Evolutionary conservation across 257 asterid species (phyloP).

Genomic region (Gentiana dahurica): DNA sequence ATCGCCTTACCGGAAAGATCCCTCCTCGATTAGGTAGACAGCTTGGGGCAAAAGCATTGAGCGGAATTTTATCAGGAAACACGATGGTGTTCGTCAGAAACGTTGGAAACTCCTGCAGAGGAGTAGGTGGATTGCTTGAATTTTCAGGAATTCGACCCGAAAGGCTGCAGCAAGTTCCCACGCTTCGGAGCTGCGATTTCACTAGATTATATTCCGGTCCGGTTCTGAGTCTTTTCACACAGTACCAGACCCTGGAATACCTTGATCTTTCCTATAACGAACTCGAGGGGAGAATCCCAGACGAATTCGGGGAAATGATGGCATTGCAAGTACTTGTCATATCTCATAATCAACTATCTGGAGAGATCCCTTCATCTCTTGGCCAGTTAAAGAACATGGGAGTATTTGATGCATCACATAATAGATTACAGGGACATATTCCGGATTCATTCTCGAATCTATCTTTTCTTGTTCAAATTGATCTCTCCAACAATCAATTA

Average conservation of each 20-base stretch:
- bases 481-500: slow-evolving; percentile 71
- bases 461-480: slow-evolving; percentile 84
- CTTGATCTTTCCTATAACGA: slow-evolving; percentile 86
- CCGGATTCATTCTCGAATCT: slow-evolving; percentile 75
- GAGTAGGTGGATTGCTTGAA: slow-evolving; percentile 89
- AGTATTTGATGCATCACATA: slow-evolving; percentile 89
- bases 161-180: slow-evolving; percentile 66
- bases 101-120: slow-evolving; percentile 83
- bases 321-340: slow-evolving; percentile 81
- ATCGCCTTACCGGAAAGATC: slow-evolving; percentile 63
- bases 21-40: slow-evolving; percentile 85
- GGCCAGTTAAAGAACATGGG: slow-evolving; percentile 82
- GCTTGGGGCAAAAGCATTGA: slow-evolving; percentile 62
- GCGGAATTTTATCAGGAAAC: slow-evolving; percentile 81
- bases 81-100: slow-evolving; percentile 77
- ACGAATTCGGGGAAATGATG: slow-evolving; percentile 81
- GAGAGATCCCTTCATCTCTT: slow-evolving; percentile 68
- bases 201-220: slow-evolving; percentile 79
- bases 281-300: slow-evolving; percentile 79
- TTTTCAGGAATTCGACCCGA: slow-evolving; percentile 82
- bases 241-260: slow-evolving; percentile 78
- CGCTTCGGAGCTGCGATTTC: slow-evolving; percentile 73
- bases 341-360: slow-evolving; percentile 75
- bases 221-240: slow-evolving; percentile 66
- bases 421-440: slow-evolving; percentile 75